Evolutionary conservation across 2,329 filamentous ascomycete genomes (phyloP).

Genomic region (Xylariaceae sp.): DNA sequence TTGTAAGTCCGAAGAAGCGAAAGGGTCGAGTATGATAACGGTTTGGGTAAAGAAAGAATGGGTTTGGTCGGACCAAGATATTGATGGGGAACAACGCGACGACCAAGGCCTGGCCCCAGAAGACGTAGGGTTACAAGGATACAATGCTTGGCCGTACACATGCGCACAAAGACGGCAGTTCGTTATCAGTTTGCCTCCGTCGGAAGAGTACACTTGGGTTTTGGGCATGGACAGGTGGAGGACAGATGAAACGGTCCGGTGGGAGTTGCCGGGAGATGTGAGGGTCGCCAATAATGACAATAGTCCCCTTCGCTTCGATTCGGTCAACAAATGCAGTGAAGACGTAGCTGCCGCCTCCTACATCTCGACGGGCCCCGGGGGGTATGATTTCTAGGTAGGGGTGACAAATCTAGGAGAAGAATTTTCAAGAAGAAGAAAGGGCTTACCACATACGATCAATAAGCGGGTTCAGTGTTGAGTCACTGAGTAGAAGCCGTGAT

Average conservation of each 20-base stretch:
- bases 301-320: constrained; percentile 8
- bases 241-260: neutral
- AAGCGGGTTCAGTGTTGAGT: neutral
- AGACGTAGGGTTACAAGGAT: neutral
- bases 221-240: neutral
- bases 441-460: neutral
- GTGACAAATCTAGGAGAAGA: neutral
- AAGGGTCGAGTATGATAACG: constrained; percentile 1
- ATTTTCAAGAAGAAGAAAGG: neutral
- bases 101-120: neutral
- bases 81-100: neutral
- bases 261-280: constrained; percentile 3
- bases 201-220: neutral
- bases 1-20: neutral
- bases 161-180: neutral
- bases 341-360: neutral
- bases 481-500: neutral
- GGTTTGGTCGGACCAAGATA: neutral
- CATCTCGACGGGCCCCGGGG: neutral
- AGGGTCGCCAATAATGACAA: constrained; percentile 1
- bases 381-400: neutral
- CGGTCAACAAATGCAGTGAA: constrained; percentile 5
- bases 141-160: constrained; percentile 4
- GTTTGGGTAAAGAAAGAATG: neutral
- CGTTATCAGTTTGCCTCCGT: constrained; percentile 5